These are phyloP conservation scores for Cladosporium phlei DNA, from an alignment of 2,329 filamentous ascomycete genomes.

Conservation along the genomic window DNA sequence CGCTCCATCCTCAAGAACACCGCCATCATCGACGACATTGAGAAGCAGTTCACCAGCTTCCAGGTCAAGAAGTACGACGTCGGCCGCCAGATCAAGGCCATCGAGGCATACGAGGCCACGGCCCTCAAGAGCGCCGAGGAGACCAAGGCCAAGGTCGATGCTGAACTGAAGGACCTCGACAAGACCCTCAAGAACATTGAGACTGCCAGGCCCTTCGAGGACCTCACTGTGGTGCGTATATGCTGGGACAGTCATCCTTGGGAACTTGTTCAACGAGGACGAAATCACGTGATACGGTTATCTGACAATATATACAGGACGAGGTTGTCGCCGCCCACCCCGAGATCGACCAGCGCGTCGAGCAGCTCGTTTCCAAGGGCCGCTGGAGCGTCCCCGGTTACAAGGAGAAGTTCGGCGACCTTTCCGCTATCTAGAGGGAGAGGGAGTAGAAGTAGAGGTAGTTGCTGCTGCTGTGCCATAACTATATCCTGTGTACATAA, in stretches of 20 bases:
- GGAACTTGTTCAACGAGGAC: conserved; percentile 6
- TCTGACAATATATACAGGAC: conserved; percentile 56
- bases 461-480: conserved; percentile 17
- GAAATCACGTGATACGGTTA: conserved; percentile 22
- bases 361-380: conserved; percentile 91
- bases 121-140: conserved; percentile 94
- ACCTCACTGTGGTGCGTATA: conserved; percentile 87
- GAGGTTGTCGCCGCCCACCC: conserved; percentile 91
- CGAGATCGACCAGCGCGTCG: conserved; percentile 95
- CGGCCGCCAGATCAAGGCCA: conserved; percentile 89
- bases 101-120: conserved; percentile 96
- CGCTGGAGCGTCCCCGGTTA: conserved; percentile 98
- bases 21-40: conserved; percentile 91
- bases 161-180: conserved; percentile 88
- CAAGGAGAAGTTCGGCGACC: conserved; percentile 99
- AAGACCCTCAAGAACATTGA: conserved; percentile 97
- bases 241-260: background rate
- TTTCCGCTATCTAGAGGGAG: conserved; percentile 81
- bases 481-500: conserved; percentile 20
- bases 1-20: conserved; percentile 91
- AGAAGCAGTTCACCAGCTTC: conserved; percentile 89
- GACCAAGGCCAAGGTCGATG: conserved; percentile 93
- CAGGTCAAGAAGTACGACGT: conserved; percentile 93
- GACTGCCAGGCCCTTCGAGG: conserved; percentile 89
- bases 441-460: conserved; percentile 30